Evolutionary conservation across 1,139 yeast genomes (phyloP), one percentile per base, ranked within the genome.

Genomic region (Pichia sp.): DNA sequence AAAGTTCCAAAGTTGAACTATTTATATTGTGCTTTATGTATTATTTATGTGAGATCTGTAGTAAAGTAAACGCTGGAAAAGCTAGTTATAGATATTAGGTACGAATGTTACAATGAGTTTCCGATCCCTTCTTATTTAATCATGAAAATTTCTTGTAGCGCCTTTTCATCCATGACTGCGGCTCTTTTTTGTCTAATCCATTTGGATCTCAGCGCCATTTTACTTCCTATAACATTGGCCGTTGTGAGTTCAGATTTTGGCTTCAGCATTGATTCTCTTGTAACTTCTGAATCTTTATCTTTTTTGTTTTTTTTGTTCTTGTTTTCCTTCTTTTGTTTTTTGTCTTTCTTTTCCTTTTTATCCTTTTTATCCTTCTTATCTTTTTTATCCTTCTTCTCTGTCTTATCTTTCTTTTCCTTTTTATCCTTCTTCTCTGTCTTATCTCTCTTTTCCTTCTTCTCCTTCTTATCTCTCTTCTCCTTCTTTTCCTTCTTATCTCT

Each of bases 141-240:
- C 97, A 90, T 90, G 61, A 90, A 85, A 48, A 90, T 90, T 64
- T 90, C 97, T 56, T 86, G 87, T 51, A 90, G 73, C 28, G 95
- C 88, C 60, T 86, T 81, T 11, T 84, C 74, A 61, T 90, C 97
- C 81, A 84, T 77, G 0, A 90, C 88, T 1, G 97, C 88, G 6
- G 95, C 95, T 56, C 92, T 74, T 61, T 90, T 90, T 59, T 87
- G 95, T 52, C 75, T 81, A 47, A 90, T 88, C 81, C 87, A 88
- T 60, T 78, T 80, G 23, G 95, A 81, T 58, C 97, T 75, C 3
- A 84, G 85, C 0, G 95, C 84, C 43, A 84, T 67, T 58, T 95
- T 73, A 2, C 87, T 79, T 5, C 81, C 67, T 7, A 79, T 68
- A 1, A 66, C 65, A 9, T 69, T 67, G 4, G 59, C 53, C 3